These are phyloP conservation scores for Wickerhamomyces alni DNA, from an alignment of 805 yeast species.

Conservation along the genomic window DNA sequence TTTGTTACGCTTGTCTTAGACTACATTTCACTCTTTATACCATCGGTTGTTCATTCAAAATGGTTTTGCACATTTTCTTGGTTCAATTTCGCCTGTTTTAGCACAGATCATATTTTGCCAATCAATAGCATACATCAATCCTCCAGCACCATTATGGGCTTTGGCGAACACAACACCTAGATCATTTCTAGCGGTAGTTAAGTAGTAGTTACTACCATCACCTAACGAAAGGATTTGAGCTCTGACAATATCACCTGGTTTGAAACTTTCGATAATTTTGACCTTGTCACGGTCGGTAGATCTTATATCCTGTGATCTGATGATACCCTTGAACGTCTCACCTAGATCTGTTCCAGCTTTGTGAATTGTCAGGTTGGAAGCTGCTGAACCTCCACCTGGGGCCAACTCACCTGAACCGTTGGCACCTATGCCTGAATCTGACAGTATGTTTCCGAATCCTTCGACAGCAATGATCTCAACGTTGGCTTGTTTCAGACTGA, in stretches of 20 bases:
- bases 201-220: slow-evolving; percentile 86
- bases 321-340: slow-evolving; percentile 82
- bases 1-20: too few relatives aligned
- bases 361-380: slow-evolving; percentile 34
- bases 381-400: slow-evolving; percentile 53
- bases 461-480: slow-evolving; percentile 74
- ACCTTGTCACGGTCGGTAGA: slow-evolving; percentile 89
- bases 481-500: slow-evolving; percentile 63
- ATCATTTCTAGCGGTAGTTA: slow-evolving; percentile 85
- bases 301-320: slow-evolving; percentile 82
- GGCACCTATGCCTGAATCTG: slow-evolving; percentile 64
- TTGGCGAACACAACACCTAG: slow-evolving; percentile 91
- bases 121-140: slow-evolving; percentile 79
- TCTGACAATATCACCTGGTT: slow-evolving; percentile 89
- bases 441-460: slow-evolving; percentile 47
- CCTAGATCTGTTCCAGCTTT: slow-evolving; percentile 67
- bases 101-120: slow-evolving; percentile 94
- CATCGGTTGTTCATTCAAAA: slow-evolving; percentile 27
- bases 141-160: slow-evolving; percentile 60
- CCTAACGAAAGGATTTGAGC: slow-evolving; percentile 81
- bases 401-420: slow-evolving; percentile 37
- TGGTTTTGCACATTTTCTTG: slow-evolving; percentile 91
- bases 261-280: slow-evolving; percentile 68
- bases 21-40: too few relatives aligned
- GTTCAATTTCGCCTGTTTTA: slow-evolving; percentile 65